Conservation (phyloP, 140 eudicot genomes). For the Flaveria floridana region DNA sequence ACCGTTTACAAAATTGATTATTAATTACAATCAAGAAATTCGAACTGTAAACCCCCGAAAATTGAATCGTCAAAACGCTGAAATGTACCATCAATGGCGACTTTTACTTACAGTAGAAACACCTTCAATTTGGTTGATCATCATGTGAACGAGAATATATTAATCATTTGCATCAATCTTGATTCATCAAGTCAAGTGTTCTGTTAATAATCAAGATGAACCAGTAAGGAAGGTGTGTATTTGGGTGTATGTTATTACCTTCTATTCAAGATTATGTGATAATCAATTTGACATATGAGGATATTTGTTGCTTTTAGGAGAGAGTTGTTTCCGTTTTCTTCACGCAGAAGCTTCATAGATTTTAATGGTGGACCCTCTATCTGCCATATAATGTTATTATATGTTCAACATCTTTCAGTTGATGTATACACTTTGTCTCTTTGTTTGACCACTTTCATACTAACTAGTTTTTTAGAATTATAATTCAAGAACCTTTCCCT, state of each 20-base stretch:
- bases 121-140: no score
- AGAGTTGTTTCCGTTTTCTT: constrained; percentile 24
- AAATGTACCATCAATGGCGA: no score
- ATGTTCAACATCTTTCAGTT: constrained; percentile 1
- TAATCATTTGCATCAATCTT: not conserved
- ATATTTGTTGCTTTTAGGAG: constrained; percentile 4
- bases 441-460: constrained; percentile 9
- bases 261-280: constrained; percentile 21
- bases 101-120: no score
- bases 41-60: no score
- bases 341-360: constrained; percentile 23
- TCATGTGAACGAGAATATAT: no score
- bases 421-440: constrained; percentile 7
- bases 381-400: constrained; percentile 13
- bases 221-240: not conserved
- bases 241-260: not conserved
- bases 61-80: no score
- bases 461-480: constrained; percentile 1
- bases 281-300: constrained; percentile 16
- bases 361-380: constrained; percentile 15
- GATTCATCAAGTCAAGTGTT: not conserved
- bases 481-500: constrained; percentile 20
- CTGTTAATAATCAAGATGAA: not conserved
- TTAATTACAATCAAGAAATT: no score
- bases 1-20: not conserved